Conservation (phyloP, 202 grass and related monocot genomes). For the Carex arenaria region DNA sequence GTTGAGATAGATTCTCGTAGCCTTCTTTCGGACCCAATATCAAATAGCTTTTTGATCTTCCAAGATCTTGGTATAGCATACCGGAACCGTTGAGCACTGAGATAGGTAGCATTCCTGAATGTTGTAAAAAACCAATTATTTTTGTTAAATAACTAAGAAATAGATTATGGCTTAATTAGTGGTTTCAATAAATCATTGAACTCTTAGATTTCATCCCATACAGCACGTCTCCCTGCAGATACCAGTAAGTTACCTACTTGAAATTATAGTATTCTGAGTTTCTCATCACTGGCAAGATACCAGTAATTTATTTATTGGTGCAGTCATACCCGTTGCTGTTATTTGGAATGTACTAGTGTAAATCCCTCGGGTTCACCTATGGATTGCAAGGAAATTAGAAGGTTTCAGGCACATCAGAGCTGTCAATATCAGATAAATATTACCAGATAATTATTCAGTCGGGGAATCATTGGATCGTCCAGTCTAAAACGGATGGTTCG, state of each 20-base stretch:
- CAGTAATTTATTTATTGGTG: background rate
- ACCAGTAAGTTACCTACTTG: background rate
- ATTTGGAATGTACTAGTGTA: background rate
- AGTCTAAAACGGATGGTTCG: too few relatives aligned
- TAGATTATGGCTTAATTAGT: too few relatives aligned
- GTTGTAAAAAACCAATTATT: background rate
- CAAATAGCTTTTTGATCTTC: conserved; percentile 53
- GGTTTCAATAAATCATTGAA: too few relatives aligned
- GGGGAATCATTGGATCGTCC: too few relatives aligned
- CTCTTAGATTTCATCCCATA: background rate
- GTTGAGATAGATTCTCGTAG: conserved; percentile 39
- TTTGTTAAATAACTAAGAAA: background rate
- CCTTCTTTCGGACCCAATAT: conserved; percentile 54
- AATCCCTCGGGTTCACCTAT: background rate
- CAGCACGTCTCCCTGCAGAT: background rate
- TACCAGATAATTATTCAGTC: background rate
- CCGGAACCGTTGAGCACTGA: conserved; percentile 53
- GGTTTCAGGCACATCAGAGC: background rate
- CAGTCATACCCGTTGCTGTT: background rate
- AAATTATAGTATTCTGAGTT: background rate
- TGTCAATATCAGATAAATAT: background rate
- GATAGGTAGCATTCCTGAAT: conserved; percentile 40
- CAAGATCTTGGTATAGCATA: conserved; percentile 48
- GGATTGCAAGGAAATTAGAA: background rate
- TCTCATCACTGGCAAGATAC: background rate